phyloP scores from a whole-genome alignment of 23 red algal species.

The Gracilariopsis chorda region DNA sequence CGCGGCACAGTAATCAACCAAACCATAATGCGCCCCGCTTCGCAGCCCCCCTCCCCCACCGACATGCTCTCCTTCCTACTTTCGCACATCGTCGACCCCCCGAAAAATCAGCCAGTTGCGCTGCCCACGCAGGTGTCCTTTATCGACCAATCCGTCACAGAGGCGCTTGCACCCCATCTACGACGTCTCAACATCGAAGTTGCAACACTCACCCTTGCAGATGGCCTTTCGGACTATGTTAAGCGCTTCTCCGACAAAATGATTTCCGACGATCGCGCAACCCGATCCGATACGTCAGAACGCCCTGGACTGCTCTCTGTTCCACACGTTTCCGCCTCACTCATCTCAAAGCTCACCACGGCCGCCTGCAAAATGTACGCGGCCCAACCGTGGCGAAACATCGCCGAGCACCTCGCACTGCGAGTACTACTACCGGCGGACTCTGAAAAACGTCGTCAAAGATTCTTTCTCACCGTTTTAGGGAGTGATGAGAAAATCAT shows the following conservation, averaged over 20 bases:
- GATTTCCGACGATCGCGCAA: conserved; percentile 30
- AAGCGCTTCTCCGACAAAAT: conserved; percentile 53
- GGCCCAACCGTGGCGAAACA: conserved; percentile 47
- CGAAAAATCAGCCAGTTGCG: conserved; percentile 6
- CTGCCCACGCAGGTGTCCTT: conserved; percentile 65
- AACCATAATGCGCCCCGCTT: background rate
- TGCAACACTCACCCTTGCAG: conserved; percentile 42
- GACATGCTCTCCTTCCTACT: conserved; percentile 41
- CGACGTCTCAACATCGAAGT: background rate
- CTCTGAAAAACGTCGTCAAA: background rate
- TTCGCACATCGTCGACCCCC: conserved; percentile 37
- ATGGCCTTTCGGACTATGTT: conserved; percentile 64
- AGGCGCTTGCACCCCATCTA: background rate
- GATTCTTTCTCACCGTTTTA: conserved; percentile 47
- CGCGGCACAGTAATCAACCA: conserved; percentile 60
- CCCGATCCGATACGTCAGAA: conserved; percentile 30
- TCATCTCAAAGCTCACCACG: background rate
- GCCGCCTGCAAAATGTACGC: conserved; percentile 33
- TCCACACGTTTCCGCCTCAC: background rate
- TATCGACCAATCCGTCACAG: conserved; percentile 17
- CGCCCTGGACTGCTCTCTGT: conserved; percentile 57
- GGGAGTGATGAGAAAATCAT: conserved; percentile 21
- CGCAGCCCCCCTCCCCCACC: background rate
- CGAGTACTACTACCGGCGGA: conserved; percentile 7
- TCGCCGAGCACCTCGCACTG: conserved; percentile 67